Evolutionary conservation across 768 basidiomycete species (phyloP), one percentile per base, ranked within the genome.

Genomic region (Mrakia hoshinonis): DNA sequence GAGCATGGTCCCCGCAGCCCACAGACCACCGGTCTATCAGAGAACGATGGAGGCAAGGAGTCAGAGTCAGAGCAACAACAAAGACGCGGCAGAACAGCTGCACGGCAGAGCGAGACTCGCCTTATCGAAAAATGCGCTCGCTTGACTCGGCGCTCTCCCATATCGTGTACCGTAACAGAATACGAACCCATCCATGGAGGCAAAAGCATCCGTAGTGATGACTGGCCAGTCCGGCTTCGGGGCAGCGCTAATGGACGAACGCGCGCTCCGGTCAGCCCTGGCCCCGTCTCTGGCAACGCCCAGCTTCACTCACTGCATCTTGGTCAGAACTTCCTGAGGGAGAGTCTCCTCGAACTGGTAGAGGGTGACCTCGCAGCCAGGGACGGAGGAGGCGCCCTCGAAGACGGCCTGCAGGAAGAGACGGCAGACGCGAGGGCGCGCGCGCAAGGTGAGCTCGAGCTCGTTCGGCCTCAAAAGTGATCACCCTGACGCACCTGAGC

Each of bases 271-370:
- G 54, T 47, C 15, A 58, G 55, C 24, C 43, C 20, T n/a, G n/a
- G n/a, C n/a, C n/a, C n/a, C n/a, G n/a, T n/a, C n/a, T n/a, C n/a
- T n/a, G n/a, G n/a, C n/a, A n/a, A n/a, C n/a, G n/a, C n/a, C n/a
- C n/a, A n/a, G n/a, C 26, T 31, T 36, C 38, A 34, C 60, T n/a
- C 24, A 63, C 60, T 43, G 48, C 72, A 73, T 73, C 67, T 73
- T 73, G 61, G 72, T 55, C 13, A 61, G 58, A 26, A 67, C 62
- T 24, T 67, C 72, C 61, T 68, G 66, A 31, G 58, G 38, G 13
- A 73, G 72, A 34, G 66, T 67, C 72, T 73, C 72, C 52, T 68
- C 46, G 61, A 73, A 52, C 60, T 73, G 67, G 51, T 54, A 67
- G 1, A 26, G 1, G 26, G 39, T 39, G 38, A 36, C 51, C 20